Evolutionary conservation across 768 basidiomycete species (phyloP).

Genomic region (Tricholoma hemisulphureum): DNA sequence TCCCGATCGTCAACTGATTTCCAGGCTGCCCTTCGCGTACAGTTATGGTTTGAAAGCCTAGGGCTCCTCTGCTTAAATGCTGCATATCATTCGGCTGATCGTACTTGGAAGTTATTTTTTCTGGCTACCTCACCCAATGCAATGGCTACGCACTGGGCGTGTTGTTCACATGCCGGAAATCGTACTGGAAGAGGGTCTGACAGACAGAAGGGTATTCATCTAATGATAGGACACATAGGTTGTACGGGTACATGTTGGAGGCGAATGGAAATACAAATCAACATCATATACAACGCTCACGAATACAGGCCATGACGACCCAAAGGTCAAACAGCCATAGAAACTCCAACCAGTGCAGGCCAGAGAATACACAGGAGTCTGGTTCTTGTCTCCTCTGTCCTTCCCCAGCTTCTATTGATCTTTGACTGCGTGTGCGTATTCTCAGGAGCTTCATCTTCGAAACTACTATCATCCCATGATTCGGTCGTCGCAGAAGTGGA

Average conservation of each 20-base stretch:
- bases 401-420: constrained; percentile 17
- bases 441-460: constrained; percentile 8
- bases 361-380: constrained; percentile 51
- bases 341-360: constrained; percentile 55
- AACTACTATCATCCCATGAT: background rate
- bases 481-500: background rate
- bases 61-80: too few species aligned
- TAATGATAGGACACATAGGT: background rate
- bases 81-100: too few species aligned
- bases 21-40: too few species aligned
- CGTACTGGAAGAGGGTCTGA: too few species aligned
- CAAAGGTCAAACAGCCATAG: constrained; percentile 37
- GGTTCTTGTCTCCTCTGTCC: constrained; percentile 42
- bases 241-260: background rate
- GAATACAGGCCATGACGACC: background rate
- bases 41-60: too few species aligned
- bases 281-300: background rate
- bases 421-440: constrained; percentile 14
- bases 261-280: background rate
- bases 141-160: too few species aligned
- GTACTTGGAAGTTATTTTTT: too few species aligned
- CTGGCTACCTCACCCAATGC: too few species aligned
- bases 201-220: background rate
- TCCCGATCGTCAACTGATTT: background rate
- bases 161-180: too few species aligned